Evolutionary conservation across 495 filamentous ascomycete genomes (phyloP).

Genomic region (Penicillium ochrochloron): DNA sequence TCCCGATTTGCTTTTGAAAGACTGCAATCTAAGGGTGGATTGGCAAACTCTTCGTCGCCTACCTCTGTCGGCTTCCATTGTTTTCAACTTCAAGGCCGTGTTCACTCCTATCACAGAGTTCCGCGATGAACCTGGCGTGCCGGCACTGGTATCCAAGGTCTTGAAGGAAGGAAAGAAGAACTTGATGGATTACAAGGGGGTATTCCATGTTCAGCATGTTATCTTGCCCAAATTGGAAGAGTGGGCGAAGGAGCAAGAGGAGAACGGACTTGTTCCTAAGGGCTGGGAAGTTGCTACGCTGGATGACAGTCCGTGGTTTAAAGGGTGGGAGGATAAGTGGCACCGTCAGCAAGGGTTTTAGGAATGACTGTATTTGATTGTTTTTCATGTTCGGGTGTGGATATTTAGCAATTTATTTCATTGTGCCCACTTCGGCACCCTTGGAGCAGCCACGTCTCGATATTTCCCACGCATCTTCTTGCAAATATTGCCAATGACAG

Average conservation of each 20-base stretch:
- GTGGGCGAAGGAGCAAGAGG: slow-evolving; percentile 73
- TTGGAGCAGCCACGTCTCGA: not conserved
- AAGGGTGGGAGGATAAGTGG: slow-evolving; percentile 86
- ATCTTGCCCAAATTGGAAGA: slow-evolving; percentile 68
- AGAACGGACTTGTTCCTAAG: slow-evolving; percentile 61
- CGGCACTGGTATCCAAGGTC: slow-evolving; percentile 68
- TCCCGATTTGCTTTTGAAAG: slow-evolving; percentile 57
- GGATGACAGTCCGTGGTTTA: slow-evolving; percentile 81
- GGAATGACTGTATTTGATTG: slow-evolving; percentile 6
- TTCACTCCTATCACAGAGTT: slow-evolving; percentile 81
- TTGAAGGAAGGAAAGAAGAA: slow-evolving; percentile 72
- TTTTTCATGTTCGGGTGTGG: not conserved
- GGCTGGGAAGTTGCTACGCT: slow-evolving; percentile 78
- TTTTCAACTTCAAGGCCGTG: slow-evolving; percentile 91
- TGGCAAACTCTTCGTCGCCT: slow-evolving; percentile 89
- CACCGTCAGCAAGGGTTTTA: slow-evolving; percentile 73
- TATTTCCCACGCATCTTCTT: not conserved
- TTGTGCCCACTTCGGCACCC: not conserved
- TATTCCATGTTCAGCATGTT: slow-evolving; percentile 83
- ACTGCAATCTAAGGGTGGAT: slow-evolving; percentile 80
- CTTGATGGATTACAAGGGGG: slow-evolving; percentile 82
- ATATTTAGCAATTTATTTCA: slow-evolving; percentile 1
- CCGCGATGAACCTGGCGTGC: slow-evolving; percentile 74
- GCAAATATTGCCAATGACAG: not conserved
- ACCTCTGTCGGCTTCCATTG: slow-evolving; percentile 73